These are phyloP conservation scores for Hamigera avellanea DNA, from an alignment of 495 filamentous ascomycete genomes.

Conservation along the genomic window DNA sequence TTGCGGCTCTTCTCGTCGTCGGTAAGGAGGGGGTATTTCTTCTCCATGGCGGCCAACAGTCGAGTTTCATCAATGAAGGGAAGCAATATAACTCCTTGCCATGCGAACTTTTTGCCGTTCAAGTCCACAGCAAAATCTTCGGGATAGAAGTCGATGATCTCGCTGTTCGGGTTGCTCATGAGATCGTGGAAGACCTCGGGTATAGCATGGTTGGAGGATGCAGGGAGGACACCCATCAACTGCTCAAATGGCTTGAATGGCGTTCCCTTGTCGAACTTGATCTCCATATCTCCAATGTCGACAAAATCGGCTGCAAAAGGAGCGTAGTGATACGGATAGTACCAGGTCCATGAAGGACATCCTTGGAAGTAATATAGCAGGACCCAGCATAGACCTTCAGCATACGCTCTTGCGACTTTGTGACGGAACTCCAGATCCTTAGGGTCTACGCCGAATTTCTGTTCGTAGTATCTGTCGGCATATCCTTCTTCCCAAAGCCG, in stretches of 20 bases:
- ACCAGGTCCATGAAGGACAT: conserved; percentile 97
- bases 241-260: conserved; percentile 93
- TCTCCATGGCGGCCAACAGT: conserved; percentile 70
- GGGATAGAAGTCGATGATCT: conserved; percentile 96
- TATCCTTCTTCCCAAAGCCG: conserved; percentile 93
- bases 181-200: conserved; percentile 75
- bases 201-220: conserved; percentile 82
- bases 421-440: conserved; percentile 77
- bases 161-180: conserved; percentile 77
- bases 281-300: conserved; percentile 64
- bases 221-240: conserved; percentile 94
- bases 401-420: conserved; percentile 84
- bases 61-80: conserved; percentile 94
- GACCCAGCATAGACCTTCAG: conserved; percentile 98
- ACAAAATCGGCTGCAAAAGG: conserved; percentile 95
- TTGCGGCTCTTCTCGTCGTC: conserved; percentile 74
- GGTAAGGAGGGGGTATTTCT: conserved; percentile 67
- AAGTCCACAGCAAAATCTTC: conserved; percentile 86
- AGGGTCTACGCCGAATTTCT: conserved; percentile 85
- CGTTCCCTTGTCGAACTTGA: conserved; percentile 74
- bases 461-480: conserved; percentile 89
- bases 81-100: conserved; percentile 89
- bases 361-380: conserved; percentile 96
- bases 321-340: conserved; percentile 96
- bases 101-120: conserved; percentile 97